Evolutionary conservation across 352 stramenopile genomes (phyloP).

Genomic region (Phytophthora pistaciae): DNA sequence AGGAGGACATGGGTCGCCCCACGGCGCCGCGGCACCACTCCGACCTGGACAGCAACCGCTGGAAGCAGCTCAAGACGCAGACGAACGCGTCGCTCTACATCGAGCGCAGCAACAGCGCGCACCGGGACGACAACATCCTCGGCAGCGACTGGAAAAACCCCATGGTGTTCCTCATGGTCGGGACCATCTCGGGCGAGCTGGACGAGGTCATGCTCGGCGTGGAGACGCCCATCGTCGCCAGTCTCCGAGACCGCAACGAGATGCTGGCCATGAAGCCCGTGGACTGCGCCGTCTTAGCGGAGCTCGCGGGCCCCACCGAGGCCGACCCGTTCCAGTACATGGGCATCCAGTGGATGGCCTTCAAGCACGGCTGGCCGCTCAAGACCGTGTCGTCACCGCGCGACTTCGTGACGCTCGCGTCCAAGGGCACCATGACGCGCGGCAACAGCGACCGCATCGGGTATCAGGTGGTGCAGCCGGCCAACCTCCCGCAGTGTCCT

Average conservation of each 20-base stretch:
- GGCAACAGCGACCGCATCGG: conserved; percentile 45
- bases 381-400: conserved; percentile 38
- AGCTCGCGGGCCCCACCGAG: conserved; percentile 39
- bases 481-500: conserved; percentile 36
- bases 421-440: conserved; percentile 40
- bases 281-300: conserved; percentile 39
- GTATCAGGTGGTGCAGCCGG: conserved; percentile 59
- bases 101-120: conserved; percentile 27
- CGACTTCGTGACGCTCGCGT: conserved; percentile 42
- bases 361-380: conserved; percentile 30
- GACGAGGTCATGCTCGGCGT: conserved; percentile 44
- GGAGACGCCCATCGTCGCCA: conserved; percentile 30
- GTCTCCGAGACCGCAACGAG: conserved; percentile 38
- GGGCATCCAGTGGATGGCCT: conserved; percentile 44
- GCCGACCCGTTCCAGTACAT: conserved; percentile 49
- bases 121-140: conserved; percentile 34
- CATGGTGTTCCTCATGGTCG: conserved; percentile 33
- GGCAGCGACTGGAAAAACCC: conserved; percentile 37
- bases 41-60: conserved; percentile 32
- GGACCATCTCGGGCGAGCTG: conserved; percentile 25
- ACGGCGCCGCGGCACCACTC: conserved; percentile 25
- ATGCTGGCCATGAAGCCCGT: conserved; percentile 27
- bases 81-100: conserved; percentile 36
- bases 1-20: conserved; percentile 18
- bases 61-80: conserved; percentile 43